Percentiles rank a stretch among this genome's conserved stretches.
phyloP scores from a whole-genome alignment of 2,329 filamentous ascomycete species.

The Clonostachys rosea region DNA sequence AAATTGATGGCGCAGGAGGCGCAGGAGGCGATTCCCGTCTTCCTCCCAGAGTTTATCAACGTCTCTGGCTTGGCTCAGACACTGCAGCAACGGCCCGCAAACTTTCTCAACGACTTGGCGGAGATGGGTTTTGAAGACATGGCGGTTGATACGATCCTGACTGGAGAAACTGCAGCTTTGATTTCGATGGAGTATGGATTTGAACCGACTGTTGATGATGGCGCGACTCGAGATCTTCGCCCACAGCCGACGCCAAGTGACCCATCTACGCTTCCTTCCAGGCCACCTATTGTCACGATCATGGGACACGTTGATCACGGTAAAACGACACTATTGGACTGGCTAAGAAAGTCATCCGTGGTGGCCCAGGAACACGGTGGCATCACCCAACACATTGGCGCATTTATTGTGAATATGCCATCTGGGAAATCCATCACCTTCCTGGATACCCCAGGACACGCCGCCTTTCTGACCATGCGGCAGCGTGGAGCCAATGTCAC shows the following conservation, averaged over 20 bases:
- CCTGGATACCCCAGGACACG: constrained; percentile 92
- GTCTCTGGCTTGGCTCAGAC: constrained; percentile 76
- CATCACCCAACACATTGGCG: constrained; percentile 97
- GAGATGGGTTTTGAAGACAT: constrained; percentile 89
- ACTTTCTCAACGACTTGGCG: constrained; percentile 72
- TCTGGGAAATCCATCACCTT: constrained; percentile 91
- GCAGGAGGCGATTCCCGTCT: constrained; percentile 54
- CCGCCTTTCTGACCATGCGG: constrained; percentile 93
- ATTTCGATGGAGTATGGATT: constrained; percentile 92
- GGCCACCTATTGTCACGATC: constrained; percentile 94
- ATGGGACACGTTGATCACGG: constrained; percentile 99
- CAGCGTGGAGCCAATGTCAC: constrained; percentile 94
- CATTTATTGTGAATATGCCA: constrained; percentile 86
- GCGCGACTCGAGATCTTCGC: constrained; percentile 64
- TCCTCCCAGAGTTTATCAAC: constrained; percentile 86
- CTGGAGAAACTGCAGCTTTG: constrained; percentile 83
- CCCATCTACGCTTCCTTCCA: constrained; percentile 59
- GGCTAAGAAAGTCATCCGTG: constrained; percentile 85
- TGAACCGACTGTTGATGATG: constrained; percentile 72
- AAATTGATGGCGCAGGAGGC: constrained; percentile 27
- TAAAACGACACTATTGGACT: constrained; percentile 95
- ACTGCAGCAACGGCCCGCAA: constrained; percentile 63
- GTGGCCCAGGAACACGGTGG: constrained; percentile 90
- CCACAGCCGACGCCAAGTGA: constrained; percentile 67
- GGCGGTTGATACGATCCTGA: constrained; percentile 77